Evolutionary conservation across 306 rosid species (phyloP).

Genomic region (Vigna unguiculata): DNA sequence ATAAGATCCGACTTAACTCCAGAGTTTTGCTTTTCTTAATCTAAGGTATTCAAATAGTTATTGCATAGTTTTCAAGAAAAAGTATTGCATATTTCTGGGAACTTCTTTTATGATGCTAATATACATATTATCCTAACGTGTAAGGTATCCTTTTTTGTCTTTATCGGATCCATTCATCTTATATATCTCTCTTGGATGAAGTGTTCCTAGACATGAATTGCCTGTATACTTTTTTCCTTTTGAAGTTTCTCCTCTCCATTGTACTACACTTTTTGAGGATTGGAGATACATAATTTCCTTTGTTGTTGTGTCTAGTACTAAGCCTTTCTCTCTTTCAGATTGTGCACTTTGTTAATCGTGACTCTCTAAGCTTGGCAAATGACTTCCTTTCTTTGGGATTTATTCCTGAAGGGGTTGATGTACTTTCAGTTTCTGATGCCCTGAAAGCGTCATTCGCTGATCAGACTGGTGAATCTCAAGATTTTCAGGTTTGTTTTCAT

Average conservation of each 20-base stretch:
- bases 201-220: slow-evolving; percentile 6
- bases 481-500: slow-evolving; percentile 81
- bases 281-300: slow-evolving; percentile 15
- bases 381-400: slow-evolving; percentile 98
- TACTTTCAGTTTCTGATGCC: slow-evolving; percentile 74
- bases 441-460: slow-evolving; percentile 71
- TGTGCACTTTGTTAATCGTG: slow-evolving; percentile 98
- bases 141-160: slow-evolving; percentile 27
- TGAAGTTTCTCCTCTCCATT: neutral
- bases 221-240: neutral
- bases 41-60: slow-evolving; percentile 8
- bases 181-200: slow-evolving; percentile 29
- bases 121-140: slow-evolving; percentile 13
- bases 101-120: slow-evolving; percentile 22
- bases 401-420: slow-evolving; percentile 83
- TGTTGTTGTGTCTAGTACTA: slow-evolving; percentile 41
- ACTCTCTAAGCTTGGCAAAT: slow-evolving; percentile 96
- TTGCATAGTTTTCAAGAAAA: slow-evolving; percentile 27
- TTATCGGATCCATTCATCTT: slow-evolving; percentile 22
- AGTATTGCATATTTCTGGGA: neutral
- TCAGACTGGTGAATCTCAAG: slow-evolving; percentile 67
- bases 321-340: slow-evolving; percentile 74
- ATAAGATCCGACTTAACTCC: slow-evolving; percentile 4
- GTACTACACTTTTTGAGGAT: neutral
- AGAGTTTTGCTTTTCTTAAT: slow-evolving; percentile 11